phyloP scores from a whole-genome alignment of 192 early-diverging fungal genomes.

The Gonapodya prolifera region DNA sequence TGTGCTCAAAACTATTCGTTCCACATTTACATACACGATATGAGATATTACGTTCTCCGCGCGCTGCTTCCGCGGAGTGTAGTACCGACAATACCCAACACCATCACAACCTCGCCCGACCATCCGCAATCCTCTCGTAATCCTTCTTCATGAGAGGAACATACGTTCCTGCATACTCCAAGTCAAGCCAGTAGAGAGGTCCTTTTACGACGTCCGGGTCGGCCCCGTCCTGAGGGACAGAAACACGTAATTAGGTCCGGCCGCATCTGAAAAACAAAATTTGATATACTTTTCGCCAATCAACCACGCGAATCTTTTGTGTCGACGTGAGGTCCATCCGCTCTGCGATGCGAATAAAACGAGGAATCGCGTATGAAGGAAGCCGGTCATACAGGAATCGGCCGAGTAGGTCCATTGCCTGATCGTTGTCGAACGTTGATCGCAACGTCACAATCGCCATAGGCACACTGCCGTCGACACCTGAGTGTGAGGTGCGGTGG shows the following conservation, averaged over 20 bases:
- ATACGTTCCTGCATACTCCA: neutral
- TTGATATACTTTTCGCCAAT: neutral
- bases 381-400: neutral
- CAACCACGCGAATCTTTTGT: neutral
- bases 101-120: neutral
- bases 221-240: neutral
- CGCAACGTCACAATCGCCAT: neutral
- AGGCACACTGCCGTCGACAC: neutral
- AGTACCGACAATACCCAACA: too few species aligned
- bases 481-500: neutral
- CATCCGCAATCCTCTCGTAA: neutral
- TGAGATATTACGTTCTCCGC: too few species aligned
- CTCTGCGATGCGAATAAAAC: neutral
- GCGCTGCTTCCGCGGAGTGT: too few species aligned
- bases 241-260: neutral
- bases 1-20: too few species aligned
- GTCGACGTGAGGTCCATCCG: constrained; percentile 1
- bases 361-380: neutral
- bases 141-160: neutral
- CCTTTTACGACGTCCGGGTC: neutral
- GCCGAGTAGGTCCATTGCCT: neutral
- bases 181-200: neutral
- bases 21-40: too few species aligned
- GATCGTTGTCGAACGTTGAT: neutral
- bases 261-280: neutral